Conservation (phyloP, 768 basidiomycete genomes). For the Phanerodontia chrysosporium region DNA sequence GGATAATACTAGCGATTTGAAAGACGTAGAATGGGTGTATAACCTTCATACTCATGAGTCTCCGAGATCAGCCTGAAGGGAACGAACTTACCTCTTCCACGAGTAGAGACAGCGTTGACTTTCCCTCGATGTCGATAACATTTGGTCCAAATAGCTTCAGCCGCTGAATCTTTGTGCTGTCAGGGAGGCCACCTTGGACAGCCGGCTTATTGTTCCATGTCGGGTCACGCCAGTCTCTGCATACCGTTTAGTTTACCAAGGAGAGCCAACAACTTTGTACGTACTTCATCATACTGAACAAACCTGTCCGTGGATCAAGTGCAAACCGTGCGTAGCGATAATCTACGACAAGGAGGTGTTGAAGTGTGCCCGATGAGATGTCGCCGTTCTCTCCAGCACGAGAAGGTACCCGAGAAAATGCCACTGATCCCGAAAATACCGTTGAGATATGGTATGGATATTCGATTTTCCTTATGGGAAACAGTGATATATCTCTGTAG, state of each 20-base stretch:
- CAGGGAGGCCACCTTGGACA: constrained; percentile 62
- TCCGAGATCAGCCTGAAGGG: not conserved
- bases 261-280: constrained; percentile 15
- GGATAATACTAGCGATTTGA: constrained; percentile 89
- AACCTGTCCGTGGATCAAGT: constrained; percentile 76
- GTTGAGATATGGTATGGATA: constrained; percentile 81
- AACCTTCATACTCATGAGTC: constrained; percentile 42
- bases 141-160: constrained; percentile 77
- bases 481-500: constrained; percentile 75
- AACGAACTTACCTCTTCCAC: constrained; percentile 73
- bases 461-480: constrained; percentile 60
- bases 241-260: not conserved
- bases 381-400: constrained; percentile 26
- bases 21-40: constrained; percentile 99
- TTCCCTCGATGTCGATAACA: constrained; percentile 85
- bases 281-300: constrained; percentile 80
- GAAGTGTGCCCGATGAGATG: constrained; percentile 36
- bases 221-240: constrained; percentile 88
- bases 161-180: constrained; percentile 57
- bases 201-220: constrained; percentile 58
- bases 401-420: constrained; percentile 12
- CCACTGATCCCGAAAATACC: constrained; percentile 52
- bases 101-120: constrained; percentile 71
- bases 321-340: constrained; percentile 93
- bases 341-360: constrained; percentile 66